Percentiles rank a stretch among this genome's conserved stretches.
Conservation (phyloP, 23 red algal genomes). For the Gracilaria vermiculophylla region DNA sequence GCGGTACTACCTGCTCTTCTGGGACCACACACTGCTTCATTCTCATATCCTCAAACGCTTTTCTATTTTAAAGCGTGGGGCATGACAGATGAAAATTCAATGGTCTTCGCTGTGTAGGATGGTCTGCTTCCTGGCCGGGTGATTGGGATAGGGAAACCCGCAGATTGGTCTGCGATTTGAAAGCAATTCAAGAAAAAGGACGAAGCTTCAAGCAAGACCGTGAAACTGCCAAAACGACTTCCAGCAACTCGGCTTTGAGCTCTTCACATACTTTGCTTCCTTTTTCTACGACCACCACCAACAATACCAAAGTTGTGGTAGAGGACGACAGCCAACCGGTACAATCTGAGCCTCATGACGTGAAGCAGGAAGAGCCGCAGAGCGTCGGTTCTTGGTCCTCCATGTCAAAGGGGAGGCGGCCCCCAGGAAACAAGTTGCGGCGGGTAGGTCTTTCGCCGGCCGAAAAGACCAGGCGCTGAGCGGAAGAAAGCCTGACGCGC, state of each 20-base stretch:
- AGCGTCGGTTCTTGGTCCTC: neutral
- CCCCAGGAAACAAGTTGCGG: neutral
- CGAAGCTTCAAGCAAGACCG: neutral
- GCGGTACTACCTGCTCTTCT: too few species aligned
- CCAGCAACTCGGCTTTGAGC: neutral
- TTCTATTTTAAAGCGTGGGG: too few species aligned
- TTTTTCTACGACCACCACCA: neutral
- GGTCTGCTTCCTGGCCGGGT: conserved; percentile 41
- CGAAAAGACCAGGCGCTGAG: neutral
- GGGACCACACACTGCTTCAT: too few species aligned
- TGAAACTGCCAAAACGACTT: neutral
- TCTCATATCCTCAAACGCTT: too few species aligned
- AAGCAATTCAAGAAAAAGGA: conserved; percentile 29
- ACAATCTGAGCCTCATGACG: neutral
- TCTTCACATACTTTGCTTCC: neutral
- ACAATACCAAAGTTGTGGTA: neutral
- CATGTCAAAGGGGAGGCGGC: neutral
- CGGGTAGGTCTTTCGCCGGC: neutral
- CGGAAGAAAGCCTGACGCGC: neutral
- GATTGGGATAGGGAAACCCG: conserved; percentile 8
- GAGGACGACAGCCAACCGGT: neutral
- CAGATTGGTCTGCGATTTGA: conserved; percentile 31
- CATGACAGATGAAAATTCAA: conserved; percentile 12
- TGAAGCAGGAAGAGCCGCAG: neutral
- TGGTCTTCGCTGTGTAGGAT: conserved; percentile 28